A percentile compares a stretch with the other conserved stretches of the same genome.
Evolutionary conservation across 306 rosid species (phyloP).

Genomic region (Boehmeria nivea): DNA sequence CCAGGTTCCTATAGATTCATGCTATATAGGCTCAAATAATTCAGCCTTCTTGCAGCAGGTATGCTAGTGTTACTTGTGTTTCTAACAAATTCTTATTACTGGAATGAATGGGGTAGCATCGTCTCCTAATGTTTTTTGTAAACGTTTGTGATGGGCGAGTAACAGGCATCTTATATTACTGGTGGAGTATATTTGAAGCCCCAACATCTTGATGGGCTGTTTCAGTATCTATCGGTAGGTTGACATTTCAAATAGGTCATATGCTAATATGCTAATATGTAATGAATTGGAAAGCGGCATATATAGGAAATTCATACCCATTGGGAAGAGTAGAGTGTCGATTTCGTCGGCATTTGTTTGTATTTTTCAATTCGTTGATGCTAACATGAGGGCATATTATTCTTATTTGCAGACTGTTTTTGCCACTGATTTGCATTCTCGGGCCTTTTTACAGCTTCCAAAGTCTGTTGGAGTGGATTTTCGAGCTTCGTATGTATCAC

Average conservation of each 20-base stretch:
- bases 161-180: slow-evolving; percentile 86
- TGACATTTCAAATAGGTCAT: slow-evolving; percentile 19
- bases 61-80: slow-evolving; percentile 12
- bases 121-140: slow-evolving; percentile 14
- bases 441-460: slow-evolving; percentile 82
- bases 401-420: slow-evolving; percentile 69
- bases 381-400: slow-evolving; percentile 18
- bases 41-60: slow-evolving; percentile 99
- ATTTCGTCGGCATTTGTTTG: too few relatives aligned
- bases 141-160: slow-evolving; percentile 28
- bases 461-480: slow-evolving; percentile 94
- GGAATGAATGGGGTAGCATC: background rate
- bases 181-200: slow-evolving; percentile 94
- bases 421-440: slow-evolving; percentile 93
- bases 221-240: slow-evolving; percentile 87
- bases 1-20: slow-evolving; percentile 94
- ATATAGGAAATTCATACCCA: too few relatives aligned
- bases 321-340: too few relatives aligned
- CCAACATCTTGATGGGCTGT: slow-evolving; percentile 74
- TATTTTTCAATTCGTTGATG: too few relatives aligned
- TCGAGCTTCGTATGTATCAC: slow-evolving; percentile 87
- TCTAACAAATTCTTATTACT: slow-evolving; percentile 20
- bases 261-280: background rate
- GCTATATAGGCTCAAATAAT: slow-evolving; percentile 72
- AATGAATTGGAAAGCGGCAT: background rate